Evolutionary conservation across 2,329 filamentous ascomycete genomes (phyloP).

Genomic region (Diaporthe citriasiana): DNA sequence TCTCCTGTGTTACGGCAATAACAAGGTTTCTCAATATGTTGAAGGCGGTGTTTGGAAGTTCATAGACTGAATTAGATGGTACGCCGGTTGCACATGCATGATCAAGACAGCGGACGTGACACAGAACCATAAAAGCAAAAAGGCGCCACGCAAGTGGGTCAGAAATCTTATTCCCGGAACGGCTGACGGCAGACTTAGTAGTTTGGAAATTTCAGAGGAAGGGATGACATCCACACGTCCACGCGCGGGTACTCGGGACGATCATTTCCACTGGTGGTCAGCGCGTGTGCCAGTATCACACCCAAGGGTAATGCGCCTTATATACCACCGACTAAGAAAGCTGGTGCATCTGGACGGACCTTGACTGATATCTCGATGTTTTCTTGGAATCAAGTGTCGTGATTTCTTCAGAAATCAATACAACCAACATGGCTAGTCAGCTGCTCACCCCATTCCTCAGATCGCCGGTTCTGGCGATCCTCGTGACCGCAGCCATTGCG

Average conservation of each 20-base stretch:
- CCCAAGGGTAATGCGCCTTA: background rate
- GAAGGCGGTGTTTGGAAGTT: background rate
- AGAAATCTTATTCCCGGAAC: background rate
- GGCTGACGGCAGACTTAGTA: slow-evolving; percentile 11
- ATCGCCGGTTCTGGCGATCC: background rate
- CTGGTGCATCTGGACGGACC: background rate
- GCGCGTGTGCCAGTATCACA: background rate
- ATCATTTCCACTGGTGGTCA: background rate
- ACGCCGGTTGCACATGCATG: slow-evolving; percentile 5
- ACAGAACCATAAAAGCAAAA: background rate
- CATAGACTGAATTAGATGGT: background rate
- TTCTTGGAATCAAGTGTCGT: background rate
- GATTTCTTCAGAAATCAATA: background rate
- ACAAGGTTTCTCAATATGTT: background rate
- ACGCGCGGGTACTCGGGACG: background rate
- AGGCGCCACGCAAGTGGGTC: background rate
- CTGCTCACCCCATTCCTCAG: background rate
- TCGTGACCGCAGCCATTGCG: slow-evolving; percentile 4
- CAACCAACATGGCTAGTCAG: slow-evolving; percentile 15
- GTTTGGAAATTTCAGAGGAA: no score
- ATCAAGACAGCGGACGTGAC: background rate
- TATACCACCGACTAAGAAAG: background rate
- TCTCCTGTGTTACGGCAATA: background rate
- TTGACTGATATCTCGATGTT: background rate
- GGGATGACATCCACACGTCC: background rate